These are phyloP conservation scores for Apophysomyces variabilis DNA, from an alignment of 371 early-diverging fungal genomes.

Conservation along the genomic window DNA sequence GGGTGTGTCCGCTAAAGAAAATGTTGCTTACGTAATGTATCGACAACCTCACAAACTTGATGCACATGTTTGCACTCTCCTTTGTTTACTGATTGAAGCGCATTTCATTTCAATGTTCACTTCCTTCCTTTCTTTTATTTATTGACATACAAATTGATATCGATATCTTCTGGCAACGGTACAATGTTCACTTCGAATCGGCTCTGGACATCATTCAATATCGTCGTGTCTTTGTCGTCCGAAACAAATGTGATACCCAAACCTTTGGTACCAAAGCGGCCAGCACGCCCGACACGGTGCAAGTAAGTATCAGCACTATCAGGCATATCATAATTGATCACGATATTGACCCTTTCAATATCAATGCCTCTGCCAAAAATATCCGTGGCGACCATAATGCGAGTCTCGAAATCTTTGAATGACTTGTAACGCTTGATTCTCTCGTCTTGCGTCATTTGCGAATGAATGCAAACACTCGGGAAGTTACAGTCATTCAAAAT, in stretches of 20 bases:
- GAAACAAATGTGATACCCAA: slow-evolving; percentile 97
- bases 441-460: slow-evolving; percentile 88
- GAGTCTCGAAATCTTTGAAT: slow-evolving; percentile 94
- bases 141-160: slow-evolving; percentile 72
- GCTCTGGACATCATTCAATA: slow-evolving; percentile 91
- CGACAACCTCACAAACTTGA: no score
- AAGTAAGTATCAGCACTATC: slow-evolving; percentile 94
- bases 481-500: slow-evolving; percentile 89
- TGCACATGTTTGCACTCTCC: no score
- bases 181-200: slow-evolving; percentile 96
- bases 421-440: slow-evolving; percentile 91
- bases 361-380: slow-evolving; percentile 99
- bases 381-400: slow-evolving; percentile 98
- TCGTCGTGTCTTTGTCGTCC: slow-evolving; percentile 81
- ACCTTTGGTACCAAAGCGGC: slow-evolving; percentile 99
- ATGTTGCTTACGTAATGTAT: not conserved
- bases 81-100: no score
- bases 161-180: slow-evolving; percentile 87
- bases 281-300: slow-evolving; percentile 99
- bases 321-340: slow-evolving; percentile 99
- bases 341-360: slow-evolving; percentile 98
- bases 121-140: not conserved
- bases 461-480: slow-evolving; percentile 95
- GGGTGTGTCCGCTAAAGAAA: not conserved
- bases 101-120: no score